These are phyloP conservation scores for Epichloe typhina DNA, from an alignment of 2,329 filamentous ascomycete genomes.

Conservation along the genomic window DNA sequence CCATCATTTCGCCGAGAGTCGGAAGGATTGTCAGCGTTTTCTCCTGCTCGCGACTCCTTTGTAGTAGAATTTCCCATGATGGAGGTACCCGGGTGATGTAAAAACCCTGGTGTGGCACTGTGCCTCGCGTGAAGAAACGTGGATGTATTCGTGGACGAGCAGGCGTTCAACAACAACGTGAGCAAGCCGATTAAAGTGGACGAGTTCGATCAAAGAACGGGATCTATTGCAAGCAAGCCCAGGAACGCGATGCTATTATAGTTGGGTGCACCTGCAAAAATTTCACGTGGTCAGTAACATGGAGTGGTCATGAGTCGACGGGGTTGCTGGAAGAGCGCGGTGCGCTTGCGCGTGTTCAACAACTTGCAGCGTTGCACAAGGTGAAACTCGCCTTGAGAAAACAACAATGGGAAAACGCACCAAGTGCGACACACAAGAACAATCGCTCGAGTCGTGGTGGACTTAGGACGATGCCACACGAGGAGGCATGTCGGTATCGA, in stretches of 20 bases:
- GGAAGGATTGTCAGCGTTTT: conserved; percentile 9
- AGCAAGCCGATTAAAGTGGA: background rate
- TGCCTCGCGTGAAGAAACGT: too few relatives aligned
- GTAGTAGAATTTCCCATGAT: conserved; percentile 27
- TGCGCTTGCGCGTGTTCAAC: background rate
- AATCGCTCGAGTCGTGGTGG: background rate
- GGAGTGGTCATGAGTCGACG: background rate
- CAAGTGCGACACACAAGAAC: background rate
- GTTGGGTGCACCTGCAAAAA: background rate
- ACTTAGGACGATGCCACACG: conserved; percentile 2
- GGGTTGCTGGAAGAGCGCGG: background rate
- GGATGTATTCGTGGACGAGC: background rate
- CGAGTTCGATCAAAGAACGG: background rate
- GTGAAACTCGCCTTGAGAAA: background rate
- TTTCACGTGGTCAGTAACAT: background rate
- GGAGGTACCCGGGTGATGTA: background rate
- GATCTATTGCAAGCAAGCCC: background rate
- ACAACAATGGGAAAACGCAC: background rate
- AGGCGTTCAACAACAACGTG: background rate
- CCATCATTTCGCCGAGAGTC: conserved; percentile 9
- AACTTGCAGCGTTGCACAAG: background rate
- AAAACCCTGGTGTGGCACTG: too few relatives aligned
- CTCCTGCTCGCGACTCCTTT: conserved; percentile 24
- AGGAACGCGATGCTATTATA: background rate
- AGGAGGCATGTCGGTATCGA: conserved; percentile 5